These are phyloP conservation scores for Trametes cubensis DNA, from an alignment of 768 basidiomycete species.

Conservation along the genomic window DNA sequence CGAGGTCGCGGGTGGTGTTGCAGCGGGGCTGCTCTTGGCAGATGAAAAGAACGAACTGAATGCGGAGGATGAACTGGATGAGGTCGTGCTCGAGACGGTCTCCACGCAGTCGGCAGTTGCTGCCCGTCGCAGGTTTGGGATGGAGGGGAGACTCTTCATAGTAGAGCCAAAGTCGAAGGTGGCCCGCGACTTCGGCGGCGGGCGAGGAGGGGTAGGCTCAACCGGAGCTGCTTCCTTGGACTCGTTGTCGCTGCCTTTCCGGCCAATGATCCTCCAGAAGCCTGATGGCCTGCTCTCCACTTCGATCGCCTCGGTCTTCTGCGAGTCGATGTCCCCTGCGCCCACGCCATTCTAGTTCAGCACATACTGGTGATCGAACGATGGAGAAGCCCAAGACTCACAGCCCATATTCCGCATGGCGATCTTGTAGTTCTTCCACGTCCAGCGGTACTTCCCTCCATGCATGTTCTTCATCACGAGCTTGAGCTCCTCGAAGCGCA, in stretches of 20 bases:
- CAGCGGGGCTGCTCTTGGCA: conserved; percentile 16
- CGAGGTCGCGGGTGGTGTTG: conserved; percentile 14
- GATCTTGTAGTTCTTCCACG: conserved; percentile 80
- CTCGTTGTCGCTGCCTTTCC: conserved; percentile 47
- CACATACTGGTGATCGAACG: not conserved
- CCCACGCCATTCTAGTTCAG: not conserved
- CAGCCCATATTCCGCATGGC: conserved; percentile 84
- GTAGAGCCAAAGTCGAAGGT: conserved; percentile 28
- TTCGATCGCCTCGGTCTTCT: conserved; percentile 62
- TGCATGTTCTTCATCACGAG: conserved; percentile 73
- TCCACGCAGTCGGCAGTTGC: conserved; percentile 30
- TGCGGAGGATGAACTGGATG: conserved; percentile 19
- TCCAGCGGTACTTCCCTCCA: conserved; percentile 79
- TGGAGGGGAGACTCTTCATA: conserved; percentile 30
- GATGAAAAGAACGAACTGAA: conserved; percentile 22
- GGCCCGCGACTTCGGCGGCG: conserved; percentile 24
- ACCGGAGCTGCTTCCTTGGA: conserved; percentile 33
- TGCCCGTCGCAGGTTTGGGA: conserved; percentile 32
- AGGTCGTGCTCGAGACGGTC: conserved; percentile 26
- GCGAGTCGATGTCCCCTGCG: conserved; percentile 68
- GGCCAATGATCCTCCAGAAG: conserved; percentile 52
- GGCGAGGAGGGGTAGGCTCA: conserved; percentile 13
- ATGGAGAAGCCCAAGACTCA: conserved; percentile 41
- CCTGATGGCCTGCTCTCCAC: conserved; percentile 55
- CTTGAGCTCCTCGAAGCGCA: conserved; percentile 70